Base-by-base conservation (phyloP, 2,329 filamentous ascomycete genomes). In the Sporothrix phasma region DNA sequence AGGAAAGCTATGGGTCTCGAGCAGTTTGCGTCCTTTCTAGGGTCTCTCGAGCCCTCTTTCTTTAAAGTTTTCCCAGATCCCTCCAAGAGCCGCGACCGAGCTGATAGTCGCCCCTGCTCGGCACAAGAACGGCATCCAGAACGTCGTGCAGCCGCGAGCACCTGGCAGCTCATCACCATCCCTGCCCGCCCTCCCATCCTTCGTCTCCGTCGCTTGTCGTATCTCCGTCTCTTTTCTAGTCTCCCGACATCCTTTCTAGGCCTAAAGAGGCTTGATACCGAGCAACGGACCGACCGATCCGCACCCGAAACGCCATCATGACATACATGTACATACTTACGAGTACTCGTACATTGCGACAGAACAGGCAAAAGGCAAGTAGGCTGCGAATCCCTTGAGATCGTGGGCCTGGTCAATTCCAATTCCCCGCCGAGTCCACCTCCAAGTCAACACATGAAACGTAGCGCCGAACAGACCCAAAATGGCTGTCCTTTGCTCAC, bases 371-470 rank as follows among this genome's bases (percentile, higher is more conserved):
- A 49, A 24, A 24, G 22, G 31, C 11, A 39, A n/a, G n/a, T n/a
- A n/a, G n/a, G n/a, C n/a, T n/a, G 34, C 34, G 34, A 37, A 11
- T 37, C 10, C 11, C 34, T 37, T 10, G 10, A 13, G 34, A 37
- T 3, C 10, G 15, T 11, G 10, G 34, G 39, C 56, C 19, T 46
- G 39, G 56, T 11, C 39, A 39, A 45, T 39, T 10, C 13, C 34
- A 15, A 8, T 58, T 2, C 11, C 46, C 41, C 26, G 22, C n/a
- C 29, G 3, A 41, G n/a, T 17, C 49, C 34, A 22, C n/a, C 39
- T 37, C 39, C 56, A 29, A 31, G 24, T 59, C 45, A 7, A 34
- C 37, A 41, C 63, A 46, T 64, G 63, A 64, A 64, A 64, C 63
- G 46, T 41, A 56, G 63, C 46, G 63, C 63, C 45, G 46, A 53